These are phyloP conservation scores for Saccharomycopsis malanga DNA, from an alignment of 805 yeast species.

Conservation along the genomic window DNA sequence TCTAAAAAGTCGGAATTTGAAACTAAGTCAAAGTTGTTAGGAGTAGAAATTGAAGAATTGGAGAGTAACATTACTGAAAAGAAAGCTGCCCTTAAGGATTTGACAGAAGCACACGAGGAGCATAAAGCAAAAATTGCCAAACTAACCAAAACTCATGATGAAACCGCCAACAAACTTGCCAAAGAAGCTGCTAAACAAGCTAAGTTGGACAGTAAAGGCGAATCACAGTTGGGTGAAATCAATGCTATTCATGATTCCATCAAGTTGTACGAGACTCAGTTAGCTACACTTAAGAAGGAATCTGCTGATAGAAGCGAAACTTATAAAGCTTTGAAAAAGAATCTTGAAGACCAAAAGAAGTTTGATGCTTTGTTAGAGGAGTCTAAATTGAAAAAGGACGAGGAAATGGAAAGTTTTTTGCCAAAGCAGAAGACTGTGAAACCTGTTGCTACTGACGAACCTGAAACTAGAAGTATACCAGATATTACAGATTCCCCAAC, in stretches of 20 bases:
- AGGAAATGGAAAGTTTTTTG: slow-evolving; percentile 3
- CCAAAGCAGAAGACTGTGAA: no score
- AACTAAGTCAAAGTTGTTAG: slow-evolving; percentile 12
- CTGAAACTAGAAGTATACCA: not conserved
- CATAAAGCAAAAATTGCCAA: slow-evolving; percentile 5
- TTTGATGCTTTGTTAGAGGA: slow-evolving; percentile 7
- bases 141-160: slow-evolving; percentile 1
- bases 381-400: slow-evolving; percentile 5
- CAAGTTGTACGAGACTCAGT: slow-evolving; percentile 11
- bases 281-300: slow-evolving; percentile 14
- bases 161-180: slow-evolving; percentile 3
- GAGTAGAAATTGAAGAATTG: slow-evolving; percentile 15
- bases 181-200: slow-evolving; percentile 15
- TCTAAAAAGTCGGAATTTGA: slow-evolving; percentile 15
- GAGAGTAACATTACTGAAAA: slow-evolving; percentile 9
- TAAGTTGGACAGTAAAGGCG: slow-evolving; percentile 8
- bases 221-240: slow-evolving; percentile 7
- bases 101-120: not conserved
- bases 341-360: slow-evolving; percentile 18
- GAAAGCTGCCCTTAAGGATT: not conserved
- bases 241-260: slow-evolving; percentile 8
- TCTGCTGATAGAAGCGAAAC: slow-evolving; percentile 3
- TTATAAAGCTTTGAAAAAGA: slow-evolving; percentile 12
- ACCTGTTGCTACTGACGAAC: not conserved
- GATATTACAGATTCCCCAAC: not conserved